Base-by-base conservation (phyloP, 2,329 filamentous ascomycete genomes). In the Nothophoma quercina region DNA sequence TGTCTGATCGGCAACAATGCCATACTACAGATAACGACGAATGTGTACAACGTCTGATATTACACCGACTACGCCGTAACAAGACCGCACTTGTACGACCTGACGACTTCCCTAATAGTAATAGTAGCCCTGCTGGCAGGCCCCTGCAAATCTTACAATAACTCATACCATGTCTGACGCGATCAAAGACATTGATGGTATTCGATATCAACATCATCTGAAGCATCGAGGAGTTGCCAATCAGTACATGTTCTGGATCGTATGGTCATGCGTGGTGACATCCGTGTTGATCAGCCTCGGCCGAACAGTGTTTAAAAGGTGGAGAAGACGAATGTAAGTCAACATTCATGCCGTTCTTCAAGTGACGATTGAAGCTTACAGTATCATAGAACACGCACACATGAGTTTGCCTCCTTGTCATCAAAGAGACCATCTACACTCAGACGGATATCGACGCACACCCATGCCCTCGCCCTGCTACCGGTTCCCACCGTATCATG, bases 141-240 rank as follows among this genome's bases (percentile, higher is more conserved):
- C 28, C 10, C 26, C 22, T 34, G 38, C 15, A 18, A 15, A n/a
- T 18, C n/a, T 15, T 21, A 28, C 38, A 12, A 40, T 25, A n/a
- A 15, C 15, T n/a, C 19, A 21, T 23, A 25, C 35, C 30, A 53
- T 53, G 50, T 22, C 43, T 32, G 33, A 34, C n/a, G 21, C 22
- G 9, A 34, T 16, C 3, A 30, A 15, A 26, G 44, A 59, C 15
- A 35, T 67, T 28, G 64, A 67, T 18, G 58, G 65, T 30, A 51
- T 62, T 15, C 63, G 65, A 8, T 64, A 66, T 40, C 56, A 65
- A 25, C 59, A 68, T 41, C 65, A 68, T 35, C 36, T 68, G 7
- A 49, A 56, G 34, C 64, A 68, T 40, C 56, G 67, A 34, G 60
- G 62, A 2, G 38, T 44, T 16, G 39, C 38, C 10, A 64, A 68